Conservation (phyloP, 2,329 filamentous ascomycete genomes). For the Botryotinia globosa region DNA sequence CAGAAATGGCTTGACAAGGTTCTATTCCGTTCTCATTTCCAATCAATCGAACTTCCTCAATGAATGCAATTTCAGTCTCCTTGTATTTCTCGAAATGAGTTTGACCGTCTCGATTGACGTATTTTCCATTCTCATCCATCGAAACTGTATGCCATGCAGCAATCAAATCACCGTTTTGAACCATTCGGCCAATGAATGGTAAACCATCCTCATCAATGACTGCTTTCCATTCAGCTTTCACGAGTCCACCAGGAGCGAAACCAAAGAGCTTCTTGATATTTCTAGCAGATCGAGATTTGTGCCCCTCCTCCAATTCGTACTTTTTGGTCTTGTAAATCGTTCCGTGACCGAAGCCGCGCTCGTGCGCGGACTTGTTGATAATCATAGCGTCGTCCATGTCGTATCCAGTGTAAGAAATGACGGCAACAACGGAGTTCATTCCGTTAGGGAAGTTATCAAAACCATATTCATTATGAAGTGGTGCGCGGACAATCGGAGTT, state of each 20-base stretch:
- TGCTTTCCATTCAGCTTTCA: constrained; percentile 67
- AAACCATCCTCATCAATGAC: constrained; percentile 86
- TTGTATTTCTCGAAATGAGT: constrained; percentile 95
- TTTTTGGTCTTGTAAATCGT: constrained; percentile 98
- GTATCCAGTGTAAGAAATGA: constrained; percentile 98
- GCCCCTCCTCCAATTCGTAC: constrained; percentile 75
- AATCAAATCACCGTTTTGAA: constrained; percentile 79
- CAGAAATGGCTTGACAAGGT: constrained; percentile 80
- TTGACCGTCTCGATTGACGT: constrained; percentile 79
- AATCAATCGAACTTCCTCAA: constrained; percentile 90
- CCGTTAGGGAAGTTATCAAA: constrained; percentile 98
- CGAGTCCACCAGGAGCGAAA: constrained; percentile 73
- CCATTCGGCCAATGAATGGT: constrained; percentile 72
- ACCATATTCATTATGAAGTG: constrained; percentile 92
- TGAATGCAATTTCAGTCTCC: constrained; percentile 79
- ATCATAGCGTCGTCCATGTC: constrained; percentile 99
- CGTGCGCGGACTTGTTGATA: constrained; percentile 93
- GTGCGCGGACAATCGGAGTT: constrained; percentile 87
- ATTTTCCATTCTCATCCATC: constrained; percentile 71
- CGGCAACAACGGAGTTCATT: constrained; percentile 90
- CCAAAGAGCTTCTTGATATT: constrained; percentile 82
- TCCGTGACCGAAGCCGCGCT: constrained; percentile 91
- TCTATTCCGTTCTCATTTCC: constrained; percentile 81
- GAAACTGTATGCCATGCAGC: constrained; percentile 88
- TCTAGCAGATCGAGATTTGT: constrained; percentile 61